Conservation (phyloP, 495 filamentous ascomycete species). For the Talaromyces thailandensis region DNA sequence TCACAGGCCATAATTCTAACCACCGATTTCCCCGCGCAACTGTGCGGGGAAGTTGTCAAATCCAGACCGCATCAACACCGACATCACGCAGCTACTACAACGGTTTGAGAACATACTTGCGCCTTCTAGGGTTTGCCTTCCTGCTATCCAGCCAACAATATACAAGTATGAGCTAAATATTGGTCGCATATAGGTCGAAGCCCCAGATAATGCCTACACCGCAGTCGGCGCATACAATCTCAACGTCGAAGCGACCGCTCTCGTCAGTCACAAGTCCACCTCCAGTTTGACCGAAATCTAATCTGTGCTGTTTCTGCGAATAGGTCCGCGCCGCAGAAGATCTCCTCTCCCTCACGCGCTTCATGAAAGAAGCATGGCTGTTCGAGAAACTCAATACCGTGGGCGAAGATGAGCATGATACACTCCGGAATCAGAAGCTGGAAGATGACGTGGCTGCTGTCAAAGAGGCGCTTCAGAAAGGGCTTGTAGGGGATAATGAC, state of each 20-base stretch:
- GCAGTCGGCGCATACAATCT: slow-evolving; percentile 55
- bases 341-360: slow-evolving; percentile 49
- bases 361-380: slow-evolving; percentile 67
- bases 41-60: not conserved
- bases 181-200: slow-evolving; percentile 23
- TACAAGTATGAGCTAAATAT: not conserved
- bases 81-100: slow-evolving; percentile 47
- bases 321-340: slow-evolving; percentile 62
- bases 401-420: slow-evolving; percentile 37
- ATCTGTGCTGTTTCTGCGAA: not conserved
- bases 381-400: slow-evolving; percentile 62
- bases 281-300: not conserved
- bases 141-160: not conserved
- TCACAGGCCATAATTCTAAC: not conserved
- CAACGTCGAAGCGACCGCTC: slow-evolving; percentile 52
- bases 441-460: slow-evolving; percentile 41
- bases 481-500: slow-evolving; percentile 8
- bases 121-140: slow-evolving; percentile 39
- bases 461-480: slow-evolving; percentile 37
- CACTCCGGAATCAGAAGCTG: slow-evolving; percentile 33
- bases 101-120: slow-evolving; percentile 55
- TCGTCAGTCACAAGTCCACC: slow-evolving; percentile 34
- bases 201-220: slow-evolving; percentile 29
- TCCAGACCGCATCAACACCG: slow-evolving; percentile 44
- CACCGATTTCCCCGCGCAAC: slow-evolving; percentile 8